These are phyloP conservation scores for Teratosphaeriaceae sp. DNA, from an alignment of 2,329 filamentous ascomycete genomes.

Conservation along the genomic window DNA sequence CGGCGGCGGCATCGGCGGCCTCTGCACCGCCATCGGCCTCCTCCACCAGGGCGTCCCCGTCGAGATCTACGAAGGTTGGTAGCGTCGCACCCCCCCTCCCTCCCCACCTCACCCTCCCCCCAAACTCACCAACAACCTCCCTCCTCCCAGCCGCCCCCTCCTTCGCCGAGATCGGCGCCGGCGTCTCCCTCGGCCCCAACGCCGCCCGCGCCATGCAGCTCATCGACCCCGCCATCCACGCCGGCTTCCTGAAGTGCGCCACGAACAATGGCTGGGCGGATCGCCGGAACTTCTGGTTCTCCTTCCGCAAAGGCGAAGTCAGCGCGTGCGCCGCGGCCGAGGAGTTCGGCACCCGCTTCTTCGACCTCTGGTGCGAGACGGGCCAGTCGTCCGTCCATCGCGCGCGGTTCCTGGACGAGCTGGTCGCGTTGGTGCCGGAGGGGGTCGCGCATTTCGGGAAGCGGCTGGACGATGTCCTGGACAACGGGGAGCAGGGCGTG, in stretches of 20 bases:
- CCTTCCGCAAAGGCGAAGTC: conserved; percentile 30
- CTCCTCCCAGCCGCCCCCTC: conserved; percentile 33
- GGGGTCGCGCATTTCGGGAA: conserved; percentile 27
- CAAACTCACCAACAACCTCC: background rate
- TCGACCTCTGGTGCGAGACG: conserved; percentile 12
- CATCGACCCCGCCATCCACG: conserved; percentile 40
- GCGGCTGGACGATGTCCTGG: conserved; percentile 19
- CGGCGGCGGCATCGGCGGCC: conserved; percentile 53
- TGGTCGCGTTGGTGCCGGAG: conserved; percentile 42
- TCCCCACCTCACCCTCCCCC: background rate
- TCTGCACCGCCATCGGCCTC: conserved; percentile 46
- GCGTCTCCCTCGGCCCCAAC: conserved; percentile 50
- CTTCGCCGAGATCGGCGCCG: conserved; percentile 52
- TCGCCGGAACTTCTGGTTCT: conserved; percentile 31
- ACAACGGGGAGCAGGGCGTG: conserved; percentile 20
- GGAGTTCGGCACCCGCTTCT: conserved; percentile 16
- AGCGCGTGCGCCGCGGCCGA: conserved; percentile 11
- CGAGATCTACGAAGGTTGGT: conserved; percentile 10
- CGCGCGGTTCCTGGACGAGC: conserved; percentile 43
- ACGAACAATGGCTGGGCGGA: conserved; percentile 30
- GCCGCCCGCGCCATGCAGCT: conserved; percentile 47
- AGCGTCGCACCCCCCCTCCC: background rate
- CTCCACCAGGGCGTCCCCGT: conserved; percentile 30
- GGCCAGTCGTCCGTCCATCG: conserved; percentile 37
- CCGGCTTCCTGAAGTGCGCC: conserved; percentile 35